phyloP scores from a whole-genome alignment of 352 stramenopile species.

The Pythium apleroticum region DNA sequence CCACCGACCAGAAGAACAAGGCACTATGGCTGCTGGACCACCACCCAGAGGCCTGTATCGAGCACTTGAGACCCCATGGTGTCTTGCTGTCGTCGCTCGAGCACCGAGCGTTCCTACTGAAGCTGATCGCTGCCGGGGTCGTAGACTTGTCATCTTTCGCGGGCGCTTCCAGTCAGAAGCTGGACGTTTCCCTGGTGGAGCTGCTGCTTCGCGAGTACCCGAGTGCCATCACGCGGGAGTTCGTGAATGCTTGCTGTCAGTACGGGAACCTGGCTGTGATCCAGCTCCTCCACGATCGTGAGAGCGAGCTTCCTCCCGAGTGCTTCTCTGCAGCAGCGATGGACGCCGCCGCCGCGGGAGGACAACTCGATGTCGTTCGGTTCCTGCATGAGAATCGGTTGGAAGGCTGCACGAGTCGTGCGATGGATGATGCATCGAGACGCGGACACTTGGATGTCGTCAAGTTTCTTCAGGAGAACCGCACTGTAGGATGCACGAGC shows the following conservation, averaged over 20 bases:
- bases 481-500: constrained; percentile 19
- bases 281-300: constrained; percentile 19
- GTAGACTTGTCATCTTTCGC: constrained; percentile 32
- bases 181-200: neutral
- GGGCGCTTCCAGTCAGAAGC: neutral
- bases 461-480: constrained; percentile 23
- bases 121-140: constrained; percentile 21
- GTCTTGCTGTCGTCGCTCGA: neutral
- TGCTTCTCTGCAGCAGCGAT: constrained; percentile 5
- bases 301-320: neutral
- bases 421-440: constrained; percentile 3
- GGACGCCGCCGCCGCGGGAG: constrained; percentile 5
- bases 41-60: neutral
- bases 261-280: constrained; percentile 30
- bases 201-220: neutral
- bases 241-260: neutral
- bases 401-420: constrained; percentile 13
- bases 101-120: neutral
- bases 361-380: constrained; percentile 7
- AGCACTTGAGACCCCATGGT: neutral
- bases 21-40: neutral
- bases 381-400: constrained; percentile 13
- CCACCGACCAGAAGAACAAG: neutral
- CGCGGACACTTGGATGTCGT: constrained; percentile 2
- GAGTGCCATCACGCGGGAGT: neutral